Evolutionary conservation across 2,329 filamentous ascomycete genomes (phyloP).

Genomic region (Microdochium trichocladiopsis): DNA sequence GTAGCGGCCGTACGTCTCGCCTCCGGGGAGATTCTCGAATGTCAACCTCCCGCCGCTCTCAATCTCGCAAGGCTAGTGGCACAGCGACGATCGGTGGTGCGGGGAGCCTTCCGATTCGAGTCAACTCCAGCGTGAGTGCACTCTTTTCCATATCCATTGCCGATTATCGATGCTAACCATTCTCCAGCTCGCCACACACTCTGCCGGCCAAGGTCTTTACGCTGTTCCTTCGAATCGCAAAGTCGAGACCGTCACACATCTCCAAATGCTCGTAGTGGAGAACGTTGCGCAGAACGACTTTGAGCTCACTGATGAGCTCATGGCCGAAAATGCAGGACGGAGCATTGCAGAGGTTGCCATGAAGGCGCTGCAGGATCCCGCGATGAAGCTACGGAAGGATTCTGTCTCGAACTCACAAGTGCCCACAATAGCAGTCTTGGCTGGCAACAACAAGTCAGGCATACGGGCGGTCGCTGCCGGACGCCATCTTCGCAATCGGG

Average conservation of each 20-base stretch:
- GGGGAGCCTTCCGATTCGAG: slow-evolving; percentile 32
- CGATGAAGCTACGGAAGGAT: slow-evolving; percentile 45
- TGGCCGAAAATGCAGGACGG: slow-evolving; percentile 85
- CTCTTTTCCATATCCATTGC: slow-evolving; percentile 9
- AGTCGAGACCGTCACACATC: slow-evolving; percentile 57
- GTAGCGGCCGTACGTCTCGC: slow-evolving; percentile 41
- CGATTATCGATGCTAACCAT: slow-evolving; percentile 1
- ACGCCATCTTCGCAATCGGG: slow-evolving; percentile 79
- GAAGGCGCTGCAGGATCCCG: slow-evolving; percentile 56
- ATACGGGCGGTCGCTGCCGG: slow-evolving; percentile 78
- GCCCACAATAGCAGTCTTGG: slow-evolving; percentile 63
- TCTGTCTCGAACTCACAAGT: slow-evolving; percentile 19
- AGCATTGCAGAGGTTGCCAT: slow-evolving; percentile 82
- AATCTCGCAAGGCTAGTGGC: slow-evolving; percentile 49
- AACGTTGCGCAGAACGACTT: slow-evolving; percentile 84
- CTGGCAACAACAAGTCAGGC: slow-evolving; percentile 90
- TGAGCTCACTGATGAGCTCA: slow-evolving; percentile 80
- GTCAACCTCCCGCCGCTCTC: slow-evolving; percentile 39
- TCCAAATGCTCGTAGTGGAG: slow-evolving; percentile 89
- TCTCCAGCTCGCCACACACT: slow-evolving; percentile 21
- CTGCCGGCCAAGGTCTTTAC: slow-evolving; percentile 37
- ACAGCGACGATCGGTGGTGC: slow-evolving; percentile 12
- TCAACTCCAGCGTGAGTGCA: slow-evolving; percentile 37
- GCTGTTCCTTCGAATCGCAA: slow-evolving; percentile 47
- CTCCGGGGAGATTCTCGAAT: slow-evolving; percentile 47